Base-by-base conservation (phyloP, 2,329 filamentous ascomycete species). In the Ramularia endophylla region DNA sequence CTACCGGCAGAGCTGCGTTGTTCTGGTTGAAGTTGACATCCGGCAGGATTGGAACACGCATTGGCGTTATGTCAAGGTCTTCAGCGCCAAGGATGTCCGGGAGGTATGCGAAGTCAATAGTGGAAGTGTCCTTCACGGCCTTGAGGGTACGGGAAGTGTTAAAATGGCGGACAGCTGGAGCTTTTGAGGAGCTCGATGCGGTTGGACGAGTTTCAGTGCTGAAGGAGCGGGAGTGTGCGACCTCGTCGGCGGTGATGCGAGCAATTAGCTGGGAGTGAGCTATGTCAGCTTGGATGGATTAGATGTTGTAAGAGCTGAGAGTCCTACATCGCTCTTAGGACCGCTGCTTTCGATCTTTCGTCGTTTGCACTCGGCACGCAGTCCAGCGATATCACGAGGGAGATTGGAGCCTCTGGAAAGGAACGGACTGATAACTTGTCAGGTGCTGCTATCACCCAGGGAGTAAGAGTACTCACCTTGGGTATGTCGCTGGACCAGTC, bases 41-140 rank as follows among this genome's bases (percentile, higher is more conserved):
- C 35, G 52, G 57, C 37, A 61, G 44, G 37, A 62, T 57, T 20
- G 59, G 60, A 8, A 62, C 58, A 25, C 58, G 53, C 37, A 60
- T 41, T n/a, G 48, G 42, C 8, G 50, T 29, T 32, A 50, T 37
- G 17, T 55, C 49, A 19, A 50, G 20, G 22, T 45, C 43, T 15
- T 44, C 36, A 17, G 47, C 44, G 18, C 46, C 34, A 31, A 44
- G 40, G 39, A 46, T 18, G 37, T 71, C 65, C 51, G 78, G 78
- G 51, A 81, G 67, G 65, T 73, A 80, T 53, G 72, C 72, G 55
- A 81, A 80, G 65, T 82, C 78, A 45, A 82, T 75, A 30, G 77
- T 78, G 29, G 75, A 79, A 44, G 62, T 65, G 63, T 81, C 78
- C 40, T 73, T 70, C 48, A 74, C 68, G 19, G 74, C 64, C 58